phyloP scores from a whole-genome alignment of 371 early-diverging fungal genomes.

The Rhizopus sp. region DNA sequence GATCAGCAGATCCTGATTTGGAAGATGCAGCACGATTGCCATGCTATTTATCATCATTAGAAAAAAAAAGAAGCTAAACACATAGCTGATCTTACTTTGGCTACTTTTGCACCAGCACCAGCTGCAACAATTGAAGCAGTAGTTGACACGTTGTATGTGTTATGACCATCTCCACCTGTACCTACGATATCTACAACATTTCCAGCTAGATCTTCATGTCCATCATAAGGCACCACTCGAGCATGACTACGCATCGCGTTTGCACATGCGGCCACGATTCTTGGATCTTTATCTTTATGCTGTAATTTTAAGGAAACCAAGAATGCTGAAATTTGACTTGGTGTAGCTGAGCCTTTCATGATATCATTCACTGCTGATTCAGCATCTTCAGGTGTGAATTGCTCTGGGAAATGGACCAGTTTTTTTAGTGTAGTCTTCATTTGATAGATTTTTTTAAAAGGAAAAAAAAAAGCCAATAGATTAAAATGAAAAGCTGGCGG shows the following conservation, averaged over 20 bases:
- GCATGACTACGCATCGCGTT: constrained; percentile 66
- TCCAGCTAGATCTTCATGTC: constrained; percentile 40
- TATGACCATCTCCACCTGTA: constrained; percentile 97
- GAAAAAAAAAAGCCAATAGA: no score
- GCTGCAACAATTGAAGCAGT: constrained; percentile 92
- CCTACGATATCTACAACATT: constrained; percentile 92
- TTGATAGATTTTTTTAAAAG: not conserved
- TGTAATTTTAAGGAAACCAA: constrained; percentile 73
- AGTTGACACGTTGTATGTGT: constrained; percentile 96
- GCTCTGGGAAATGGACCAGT: constrained; percentile 60
- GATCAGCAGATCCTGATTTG: constrained; percentile 91
- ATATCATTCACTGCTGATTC: constrained; percentile 68
- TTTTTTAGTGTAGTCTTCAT: constrained; percentile 64
- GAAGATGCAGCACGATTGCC: constrained; percentile 96
- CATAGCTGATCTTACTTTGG: constrained; percentile 67
- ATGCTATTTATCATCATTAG: constrained; percentile 57
- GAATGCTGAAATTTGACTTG: constrained; percentile 87
- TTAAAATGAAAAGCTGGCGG: not conserved
- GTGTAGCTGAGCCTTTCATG: constrained; percentile 74
- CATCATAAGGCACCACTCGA: constrained; percentile 51
- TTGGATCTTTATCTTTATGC: constrained; percentile 74
- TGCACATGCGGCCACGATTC: constrained; percentile 80
- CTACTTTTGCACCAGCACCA: constrained; percentile 90
- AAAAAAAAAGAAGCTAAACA: not conserved
- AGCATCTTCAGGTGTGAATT: constrained; percentile 72